Conservation (phyloP, 2,329 filamentous ascomycete genomes). For the Diaporthe citriasiana region DNA sequence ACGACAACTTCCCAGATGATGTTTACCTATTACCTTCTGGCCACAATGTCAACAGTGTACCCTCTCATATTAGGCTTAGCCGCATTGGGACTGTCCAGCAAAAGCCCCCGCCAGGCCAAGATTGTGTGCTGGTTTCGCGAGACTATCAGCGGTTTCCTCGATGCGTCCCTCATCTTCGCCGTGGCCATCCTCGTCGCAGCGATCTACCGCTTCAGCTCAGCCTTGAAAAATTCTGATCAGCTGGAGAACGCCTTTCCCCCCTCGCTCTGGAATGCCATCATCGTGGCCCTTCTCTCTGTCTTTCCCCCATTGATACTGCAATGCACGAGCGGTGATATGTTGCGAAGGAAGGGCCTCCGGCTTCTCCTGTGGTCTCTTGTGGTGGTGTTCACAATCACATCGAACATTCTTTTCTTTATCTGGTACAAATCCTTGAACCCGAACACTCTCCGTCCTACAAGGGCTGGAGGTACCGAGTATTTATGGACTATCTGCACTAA, state of each 20-base stretch:
- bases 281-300: slow-evolving; percentile 5
- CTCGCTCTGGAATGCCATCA: slow-evolving; percentile 2
- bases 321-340: neutral
- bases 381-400: neutral
- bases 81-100: neutral
- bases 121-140: slow-evolving; percentile 6
- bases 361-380: slow-evolving; percentile 2
- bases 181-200: neutral
- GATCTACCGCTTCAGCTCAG: neutral
- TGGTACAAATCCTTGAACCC: neutral
- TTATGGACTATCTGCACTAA: neutral
- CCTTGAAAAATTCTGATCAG: neutral
- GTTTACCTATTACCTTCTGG: slow-evolving; percentile 5
- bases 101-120: neutral
- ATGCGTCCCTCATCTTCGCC: slow-evolving; percentile 6
- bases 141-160: slow-evolving; percentile 9
- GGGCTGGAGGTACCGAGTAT: neutral
- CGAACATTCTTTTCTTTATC: neutral
- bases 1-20: neutral
- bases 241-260: neutral
- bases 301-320: neutral
- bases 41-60: neutral
- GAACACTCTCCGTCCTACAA: neutral
- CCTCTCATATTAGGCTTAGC: neutral
- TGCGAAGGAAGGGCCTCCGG: slow-evolving; percentile 14